Conservation (phyloP, 2,329 filamentous ascomycete genomes). For the Diaporthe vaccinii region DNA sequence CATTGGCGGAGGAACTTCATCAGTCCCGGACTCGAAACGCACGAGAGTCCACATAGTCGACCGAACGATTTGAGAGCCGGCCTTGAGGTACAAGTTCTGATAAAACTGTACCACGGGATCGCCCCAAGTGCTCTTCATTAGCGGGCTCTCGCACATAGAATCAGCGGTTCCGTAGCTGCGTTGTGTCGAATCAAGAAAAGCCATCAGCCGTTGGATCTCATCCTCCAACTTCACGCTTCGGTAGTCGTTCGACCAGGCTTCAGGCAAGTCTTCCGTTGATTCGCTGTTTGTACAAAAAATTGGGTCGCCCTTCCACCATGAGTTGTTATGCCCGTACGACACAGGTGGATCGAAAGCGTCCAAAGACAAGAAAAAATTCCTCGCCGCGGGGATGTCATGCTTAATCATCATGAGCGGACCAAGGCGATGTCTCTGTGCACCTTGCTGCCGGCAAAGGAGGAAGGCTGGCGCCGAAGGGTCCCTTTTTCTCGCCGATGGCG, state of each 20-base stretch:
- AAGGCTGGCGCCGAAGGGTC: constrained; percentile 63
- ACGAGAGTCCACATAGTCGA: constrained; percentile 38
- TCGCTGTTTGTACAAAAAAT: constrained; percentile 59
- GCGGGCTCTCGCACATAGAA: constrained; percentile 54
- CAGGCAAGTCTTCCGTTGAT: constrained; percentile 45
- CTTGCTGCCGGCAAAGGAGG: constrained; percentile 56
- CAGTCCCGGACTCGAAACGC: constrained; percentile 23
- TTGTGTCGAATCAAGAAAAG: constrained; percentile 72
- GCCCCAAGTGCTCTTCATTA: constrained; percentile 50
- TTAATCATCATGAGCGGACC: constrained; percentile 70
- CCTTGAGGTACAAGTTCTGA: constrained; percentile 52
- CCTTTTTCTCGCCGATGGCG: constrained; percentile 61
- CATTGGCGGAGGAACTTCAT: constrained; percentile 23
- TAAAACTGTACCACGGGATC: constrained; percentile 61
- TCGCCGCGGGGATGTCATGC: constrained; percentile 70
- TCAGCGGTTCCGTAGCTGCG: constrained; percentile 71
- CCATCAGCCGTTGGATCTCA: constrained; percentile 73
- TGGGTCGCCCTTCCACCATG: constrained; percentile 73
- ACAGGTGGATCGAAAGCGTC: constrained; percentile 50
- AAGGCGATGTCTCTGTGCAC: constrained; percentile 56
- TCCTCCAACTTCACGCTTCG: constrained; percentile 52
- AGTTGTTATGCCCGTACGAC: constrained; percentile 67
- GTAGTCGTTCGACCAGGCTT: constrained; percentile 47
- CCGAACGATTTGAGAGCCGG: constrained; percentile 38
- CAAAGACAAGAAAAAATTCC: constrained; percentile 67